Evolutionary conservation across 179 eudicot genomes (phyloP).

Genomic region (Corrigiola litoralis): DNA sequence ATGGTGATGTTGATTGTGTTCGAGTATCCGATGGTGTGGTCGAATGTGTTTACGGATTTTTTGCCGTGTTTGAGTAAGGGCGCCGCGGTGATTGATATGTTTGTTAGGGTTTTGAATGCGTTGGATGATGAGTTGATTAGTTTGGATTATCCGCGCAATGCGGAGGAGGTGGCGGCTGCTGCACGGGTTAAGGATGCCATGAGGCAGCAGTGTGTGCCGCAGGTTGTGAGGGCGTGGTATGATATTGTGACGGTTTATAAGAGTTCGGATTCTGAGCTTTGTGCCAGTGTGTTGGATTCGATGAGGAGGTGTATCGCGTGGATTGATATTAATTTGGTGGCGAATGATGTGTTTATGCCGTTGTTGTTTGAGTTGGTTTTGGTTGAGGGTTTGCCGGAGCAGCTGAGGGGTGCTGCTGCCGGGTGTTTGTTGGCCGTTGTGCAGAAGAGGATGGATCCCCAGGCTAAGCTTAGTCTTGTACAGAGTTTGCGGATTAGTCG

Average conservation of each 20-base stretch:
- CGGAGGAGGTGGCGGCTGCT: conserved; percentile 59
- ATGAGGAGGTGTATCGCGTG: conserved; percentile 87
- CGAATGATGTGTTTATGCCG: conserved; percentile 59
- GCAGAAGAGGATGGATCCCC: conserved; percentile 82
- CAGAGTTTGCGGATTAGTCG: conserved; percentile 71
- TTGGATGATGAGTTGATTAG: conserved; percentile 93
- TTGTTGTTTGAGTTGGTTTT: conserved; percentile 74
- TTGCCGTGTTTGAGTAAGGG: conserved; percentile 63
- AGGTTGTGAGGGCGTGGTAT: conserved; percentile 76
- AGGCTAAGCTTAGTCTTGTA: conserved; percentile 59
- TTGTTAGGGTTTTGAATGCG: conserved; percentile 81
- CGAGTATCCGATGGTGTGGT: conserved; percentile 83
- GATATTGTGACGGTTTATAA: conserved; percentile 63
- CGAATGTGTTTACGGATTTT: conserved; percentile 72
- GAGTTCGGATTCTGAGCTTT: conserved; percentile 68
- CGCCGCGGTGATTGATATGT: conserved; percentile 81
- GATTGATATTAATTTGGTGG: conserved; percentile 88
- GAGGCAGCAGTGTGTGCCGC: conserved; percentile 90
- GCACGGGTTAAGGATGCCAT: conserved; percentile 83
- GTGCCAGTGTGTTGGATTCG: conserved; percentile 62
- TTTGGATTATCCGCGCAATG: conserved; percentile 65
- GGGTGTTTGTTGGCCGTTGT: conserved; percentile 76
- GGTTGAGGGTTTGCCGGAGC: conserved; percentile 59
- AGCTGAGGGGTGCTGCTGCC: conserved; percentile 74
- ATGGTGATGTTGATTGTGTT: conserved; percentile 66